A percentile compares a stretch with the other conserved stretches of the same genome.
Conservation (phyloP, 768 basidiomycete genomes). For the Hygrophorus russula region DNA sequence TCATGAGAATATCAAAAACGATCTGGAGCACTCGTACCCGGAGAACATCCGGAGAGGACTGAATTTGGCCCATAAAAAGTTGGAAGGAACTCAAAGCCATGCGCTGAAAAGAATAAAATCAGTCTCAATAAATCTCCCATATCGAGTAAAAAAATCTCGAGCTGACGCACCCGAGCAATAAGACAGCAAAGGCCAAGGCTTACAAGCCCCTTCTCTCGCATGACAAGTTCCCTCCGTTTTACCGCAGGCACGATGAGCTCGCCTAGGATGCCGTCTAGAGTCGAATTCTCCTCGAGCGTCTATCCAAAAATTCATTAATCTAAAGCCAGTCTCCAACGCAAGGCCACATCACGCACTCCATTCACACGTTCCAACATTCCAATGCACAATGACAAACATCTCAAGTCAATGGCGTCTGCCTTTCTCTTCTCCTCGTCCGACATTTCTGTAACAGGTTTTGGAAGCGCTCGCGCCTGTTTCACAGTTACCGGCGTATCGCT, state of each 20-base stretch:
- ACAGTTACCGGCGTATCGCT: too few relatives aligned
- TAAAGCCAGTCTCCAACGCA: slow-evolving; percentile 1
- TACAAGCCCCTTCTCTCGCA: slow-evolving; percentile 74
- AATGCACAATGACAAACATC: slow-evolving; percentile 76
- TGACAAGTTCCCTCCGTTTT: slow-evolving; percentile 70
- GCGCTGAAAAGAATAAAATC: slow-evolving; percentile 12
- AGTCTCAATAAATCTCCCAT: not conserved
- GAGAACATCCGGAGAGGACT: slow-evolving; percentile 48
- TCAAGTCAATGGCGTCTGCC: slow-evolving; percentile 64
- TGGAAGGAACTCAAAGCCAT: slow-evolving; percentile 33
- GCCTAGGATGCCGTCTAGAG: slow-evolving; percentile 66
- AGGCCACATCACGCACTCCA: slow-evolving; percentile 47
- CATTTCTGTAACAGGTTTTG: slow-evolving; percentile 46
- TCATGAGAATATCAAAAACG: slow-evolving; percentile 80
- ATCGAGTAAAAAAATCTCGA: not conserved
- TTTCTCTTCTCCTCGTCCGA: slow-evolving; percentile 52
- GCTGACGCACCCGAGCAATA: slow-evolving; percentile 51
- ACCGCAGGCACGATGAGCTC: slow-evolving; percentile 90
- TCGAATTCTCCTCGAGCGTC: slow-evolving; percentile 70
- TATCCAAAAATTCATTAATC: slow-evolving; percentile 29
- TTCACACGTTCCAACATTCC: slow-evolving; percentile 87
- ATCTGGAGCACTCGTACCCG: slow-evolving; percentile 66
- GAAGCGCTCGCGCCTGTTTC: slow-evolving; percentile 12
- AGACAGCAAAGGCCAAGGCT: slow-evolving; percentile 78
- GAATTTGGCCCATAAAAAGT: slow-evolving; percentile 54